These are phyloP conservation scores for Yamadazyma kitorensis DNA, from an alignment of 805 yeast genomes.

Conservation along the genomic window DNA sequence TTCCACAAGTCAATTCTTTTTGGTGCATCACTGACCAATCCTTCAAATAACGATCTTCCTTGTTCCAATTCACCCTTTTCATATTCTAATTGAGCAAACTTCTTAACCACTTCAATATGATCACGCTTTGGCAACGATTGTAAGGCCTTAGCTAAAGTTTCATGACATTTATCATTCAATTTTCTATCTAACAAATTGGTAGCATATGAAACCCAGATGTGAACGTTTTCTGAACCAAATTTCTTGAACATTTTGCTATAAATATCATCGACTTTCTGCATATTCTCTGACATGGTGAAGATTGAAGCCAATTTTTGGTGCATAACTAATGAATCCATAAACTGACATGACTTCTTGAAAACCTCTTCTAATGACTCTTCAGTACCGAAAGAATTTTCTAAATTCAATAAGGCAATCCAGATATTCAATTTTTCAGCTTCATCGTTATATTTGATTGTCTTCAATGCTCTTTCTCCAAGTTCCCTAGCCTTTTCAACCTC, in stretches of 20 bases:
- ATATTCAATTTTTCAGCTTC: slow-evolving; percentile 91
- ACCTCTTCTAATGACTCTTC: slow-evolving; percentile 75
- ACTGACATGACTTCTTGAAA: slow-evolving; percentile 83
- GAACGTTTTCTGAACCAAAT: slow-evolving; percentile 62
- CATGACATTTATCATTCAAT: slow-evolving; percentile 60
- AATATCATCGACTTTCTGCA: slow-evolving; percentile 63
- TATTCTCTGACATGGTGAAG: slow-evolving; percentile 69
- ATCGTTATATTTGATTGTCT: slow-evolving; percentile 84
- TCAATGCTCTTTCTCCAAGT: slow-evolving; percentile 87
- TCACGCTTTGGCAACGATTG: slow-evolving; percentile 66
- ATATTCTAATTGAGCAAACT: slow-evolving; percentile 88
- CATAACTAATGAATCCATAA: slow-evolving; percentile 84
- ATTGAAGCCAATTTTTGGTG: slow-evolving; percentile 78
- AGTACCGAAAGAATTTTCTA: slow-evolving; percentile 92
- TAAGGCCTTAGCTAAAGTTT: slow-evolving; percentile 71
- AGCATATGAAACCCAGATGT: slow-evolving; percentile 83
- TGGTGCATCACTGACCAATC: slow-evolving; percentile 83
- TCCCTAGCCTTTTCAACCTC: slow-evolving; percentile 94
- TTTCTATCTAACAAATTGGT: slow-evolving; percentile 65
- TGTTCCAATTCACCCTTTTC: slow-evolving; percentile 87
- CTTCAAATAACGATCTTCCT: slow-evolving; percentile 93
- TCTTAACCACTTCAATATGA: slow-evolving; percentile 77
- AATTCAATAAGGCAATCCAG: slow-evolving; percentile 92
- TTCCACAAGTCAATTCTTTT: slow-evolving; percentile 94
- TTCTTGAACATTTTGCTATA: slow-evolving; percentile 67